Base-by-base conservation (phyloP, 2,329 filamentous ascomycete genomes). In the Aspergillus fumigatus region DNA sequence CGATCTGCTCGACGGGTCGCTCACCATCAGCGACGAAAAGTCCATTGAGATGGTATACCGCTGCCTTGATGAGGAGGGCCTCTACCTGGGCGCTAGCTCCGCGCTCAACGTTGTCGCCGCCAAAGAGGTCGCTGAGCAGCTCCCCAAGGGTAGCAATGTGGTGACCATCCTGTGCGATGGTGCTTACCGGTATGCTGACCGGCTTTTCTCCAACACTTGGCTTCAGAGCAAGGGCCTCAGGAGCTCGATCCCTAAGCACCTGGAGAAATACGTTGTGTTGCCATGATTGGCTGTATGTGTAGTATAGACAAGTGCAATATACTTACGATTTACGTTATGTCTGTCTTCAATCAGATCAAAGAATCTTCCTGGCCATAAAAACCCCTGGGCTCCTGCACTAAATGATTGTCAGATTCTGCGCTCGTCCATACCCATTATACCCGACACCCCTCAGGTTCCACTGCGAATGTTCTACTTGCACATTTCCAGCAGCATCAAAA, bases 31-130 rank as follows among this genome's bases (percentile, higher is more conserved):
- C 59, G 94, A 99, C 71, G 92, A 94, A 79, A 92, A 96, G 84
- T 95, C 87, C 68, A 93, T 99, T 65, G 90, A 90, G 76, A 97
- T 97, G 94, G 91, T 99, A 48, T 99, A 97, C 79, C 82, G 93
- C 62, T 96, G 93, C 70, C 80, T 99, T 61, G 92, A 97, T 68
- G 92, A 97, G 76, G 94, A 99, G 73, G 94, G 94, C 1, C 77
- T 99, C 52, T 99, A 99, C 73, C 82, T 99, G 1, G 94, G 94
- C 60, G 94, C 94, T 40, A 96, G 91, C 77, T 96, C 90, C 25
- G 89, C 90, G 57, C 79, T 99, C 68, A 99, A 99, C 71, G 94
- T 99, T 14, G 94, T 93, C 6, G 94, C 94, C 1, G 94, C 94
- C 17, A 91, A 93, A 78, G 90, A 97, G 76, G 88, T 97, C 29